Base-by-base conservation (phyloP, 352 stramenopile genomes). In the Peronospora farinosa region DNA sequence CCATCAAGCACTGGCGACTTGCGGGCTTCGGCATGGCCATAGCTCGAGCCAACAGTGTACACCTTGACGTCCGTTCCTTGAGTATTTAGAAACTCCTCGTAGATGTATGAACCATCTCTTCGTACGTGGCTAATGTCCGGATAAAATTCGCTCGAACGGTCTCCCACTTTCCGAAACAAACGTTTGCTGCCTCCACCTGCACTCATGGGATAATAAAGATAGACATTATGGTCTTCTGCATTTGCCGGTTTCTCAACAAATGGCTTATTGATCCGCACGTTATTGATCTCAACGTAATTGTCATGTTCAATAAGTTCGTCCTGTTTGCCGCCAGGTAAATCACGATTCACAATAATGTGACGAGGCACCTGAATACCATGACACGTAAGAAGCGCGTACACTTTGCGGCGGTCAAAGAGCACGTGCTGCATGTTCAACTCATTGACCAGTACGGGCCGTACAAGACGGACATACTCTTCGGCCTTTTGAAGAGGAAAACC, bases 191-290 rank as follows among this genome's bases (percentile, higher is more conserved):
- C 97, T 17, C 97, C 97, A 21, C 97, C 97, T 9, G 96, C 95
- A 47, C 79, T 97, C 17, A 88, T 96, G 0, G 96, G 97, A 61
- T 99, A 99, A 69, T 99, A 99, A 61, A 99, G 99, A 65, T 98
- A 96, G 54, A 99, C 96, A 61, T 99, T 99, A 71, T 99, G 97
- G 78, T 99, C 96, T 54, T 99, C 97, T 0, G 96, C 95, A 67
- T 99, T 82, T 1, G 98, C 95, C 0, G 97, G 97, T 72, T 99
- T 99, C 70, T 99, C 97, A 0, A 99, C 97, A 57, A 99, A 99
- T 1, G 96, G 97, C 68, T 99, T 99, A 67, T 98, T 89, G 50
- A 99, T 97, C 39, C 78, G 81, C 28, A 98, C 83, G 25, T 94
- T 95, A 63, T 98, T 98, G 36, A 98, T 71, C 21, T 81, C 67